These are phyloP conservation scores for Avicennia marina DNA, from an alignment of 257 asterid genomes.

Conservation along the genomic window DNA sequence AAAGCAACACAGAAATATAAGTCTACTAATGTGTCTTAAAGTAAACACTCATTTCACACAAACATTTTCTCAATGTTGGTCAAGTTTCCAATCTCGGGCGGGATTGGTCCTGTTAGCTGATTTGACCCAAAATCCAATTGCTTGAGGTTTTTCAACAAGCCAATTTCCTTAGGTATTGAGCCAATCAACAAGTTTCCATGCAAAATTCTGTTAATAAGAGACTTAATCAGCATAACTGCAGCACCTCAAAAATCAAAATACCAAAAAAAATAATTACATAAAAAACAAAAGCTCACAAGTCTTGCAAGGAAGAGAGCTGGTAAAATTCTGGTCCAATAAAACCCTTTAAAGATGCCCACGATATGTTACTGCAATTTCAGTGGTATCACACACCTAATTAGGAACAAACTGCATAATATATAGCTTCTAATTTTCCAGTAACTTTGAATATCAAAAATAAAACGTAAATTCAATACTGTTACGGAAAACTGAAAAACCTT, in stretches of 20 bases:
- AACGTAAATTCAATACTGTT: background rate
- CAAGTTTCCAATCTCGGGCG: constrained; percentile 76
- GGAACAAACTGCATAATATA: background rate
- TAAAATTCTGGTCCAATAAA: constrained; percentile 72
- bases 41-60: constrained; percentile 26
- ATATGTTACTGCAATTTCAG: constrained; percentile 65
- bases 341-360: constrained; percentile 76
- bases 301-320: constrained; percentile 57
- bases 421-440: background rate
- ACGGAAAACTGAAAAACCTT: constrained; percentile 25
- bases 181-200: constrained; percentile 79
- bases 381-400: constrained; percentile 8
- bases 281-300: constrained; percentile 50
- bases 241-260: background rate
- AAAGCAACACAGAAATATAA: background rate
- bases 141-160: constrained; percentile 62
- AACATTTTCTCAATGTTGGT: constrained; percentile 57
- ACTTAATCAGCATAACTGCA: constrained; percentile 14
- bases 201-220: constrained; percentile 48
- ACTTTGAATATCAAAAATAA: background rate
- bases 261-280: background rate
- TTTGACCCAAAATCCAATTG: constrained; percentile 80
- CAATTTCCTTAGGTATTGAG: constrained; percentile 81
- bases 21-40: constrained; percentile 9
- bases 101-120: constrained; percentile 78